Evolutionary conservation across 371 early-diverging fungal species (phyloP), one percentile per base, ranked within the genome.

Genomic region (Paraphysoderma sedebokerense): DNA sequence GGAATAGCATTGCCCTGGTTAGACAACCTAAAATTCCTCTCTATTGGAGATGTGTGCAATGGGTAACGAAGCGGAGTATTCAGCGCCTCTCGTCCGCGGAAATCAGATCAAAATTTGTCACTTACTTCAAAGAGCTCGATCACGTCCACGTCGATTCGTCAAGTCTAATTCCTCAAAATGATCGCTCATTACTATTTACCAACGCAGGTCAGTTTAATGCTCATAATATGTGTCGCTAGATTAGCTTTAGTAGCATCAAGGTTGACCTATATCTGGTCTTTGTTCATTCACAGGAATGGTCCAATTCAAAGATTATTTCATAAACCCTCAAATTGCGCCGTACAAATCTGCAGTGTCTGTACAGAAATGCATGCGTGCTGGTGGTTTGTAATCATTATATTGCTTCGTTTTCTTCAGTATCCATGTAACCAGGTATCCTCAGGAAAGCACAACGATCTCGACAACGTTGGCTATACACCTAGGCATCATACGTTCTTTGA

Each of bases 401-500:
- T 7, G 2, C 33, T 12, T 12, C 19, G 5, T 24, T 30, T 5
- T 41, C 11, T 28, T 9, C 19, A 2, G 22, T 41, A 17, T 5
- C 29, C 20, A 9, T 17, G 20, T 47, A 9, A 7, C 17, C 41
- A 44, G 4, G n/a, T 6, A 23, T 4, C 5, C 12, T 31, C 31
- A 58, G 60, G 74, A 27, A 79, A 85, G 55, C 83, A 85, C 58
- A 85, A 85, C 45, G 85, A 85, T 51, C 65, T 85, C 36, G 82
- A 82, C 50, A 78, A 85, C 54, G 82, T 82, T 3, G 85, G 85
- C 13, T 72, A 67, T 49, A 81, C 82, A 8, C 75, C 80, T 17
- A 71, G 82, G 5, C 85, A 85, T 53, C 81, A 82, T 49, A 85
- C 85, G 2, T 82, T 81, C 53, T 85, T 85, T 54, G 85, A 85